Evolutionary conservation across 768 basidiomycete species (phyloP), one percentile per base, ranked within the genome.

Genomic region (Mycena vitilis): DNA sequence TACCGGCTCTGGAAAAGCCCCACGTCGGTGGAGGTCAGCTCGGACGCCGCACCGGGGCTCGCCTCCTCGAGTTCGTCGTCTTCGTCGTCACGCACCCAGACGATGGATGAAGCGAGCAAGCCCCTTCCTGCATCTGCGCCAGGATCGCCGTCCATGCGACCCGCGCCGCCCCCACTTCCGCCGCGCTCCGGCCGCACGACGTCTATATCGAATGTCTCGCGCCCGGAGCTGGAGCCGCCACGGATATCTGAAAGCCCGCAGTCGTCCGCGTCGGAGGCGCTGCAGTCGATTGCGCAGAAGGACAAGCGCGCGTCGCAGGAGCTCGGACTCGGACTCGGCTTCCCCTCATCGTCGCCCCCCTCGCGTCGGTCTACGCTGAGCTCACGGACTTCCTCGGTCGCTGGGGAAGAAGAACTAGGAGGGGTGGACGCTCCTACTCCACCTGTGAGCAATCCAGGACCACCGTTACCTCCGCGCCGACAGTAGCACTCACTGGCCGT

Each of bases 1-100:
- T 93, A 93, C 76, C 87, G 91, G 13, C 81, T 95, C 60, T 93
- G 91, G 89, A 92, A 92, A 74, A 86, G 81, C 54, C 86, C 88
- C 16, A 75, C 77, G 23, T 65, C 80, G 20, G 63, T 63, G 22
- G 63, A 71, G 40, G 59, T 54, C 9, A 30, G 52, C 11, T 60
- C 65, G 37, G 65, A 55, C 22, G 55, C 47, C 16, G 36, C 59
- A 11, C 55, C 53, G 23, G 49, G 47, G 37, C 30, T 47, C 57
- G 45, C 58, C 60, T 49, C 66, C 54, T 61, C 70, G 63, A 52
- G 54, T 52, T 61, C 69, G 30, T 48, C 62, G 40, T 58, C 59
- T 18, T 68, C 70, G 9, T 58, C 73, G 40, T 63, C 71, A 15
- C 59, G 56, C 22, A 60, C 63, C 8, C 34, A 34, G 53, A 52